Percentiles rank a stretch among this genome's conserved stretches.
Conservation (phyloP, 495 filamentous ascomycete genomes). For the Penicillium cosmopolitanum region DNA sequence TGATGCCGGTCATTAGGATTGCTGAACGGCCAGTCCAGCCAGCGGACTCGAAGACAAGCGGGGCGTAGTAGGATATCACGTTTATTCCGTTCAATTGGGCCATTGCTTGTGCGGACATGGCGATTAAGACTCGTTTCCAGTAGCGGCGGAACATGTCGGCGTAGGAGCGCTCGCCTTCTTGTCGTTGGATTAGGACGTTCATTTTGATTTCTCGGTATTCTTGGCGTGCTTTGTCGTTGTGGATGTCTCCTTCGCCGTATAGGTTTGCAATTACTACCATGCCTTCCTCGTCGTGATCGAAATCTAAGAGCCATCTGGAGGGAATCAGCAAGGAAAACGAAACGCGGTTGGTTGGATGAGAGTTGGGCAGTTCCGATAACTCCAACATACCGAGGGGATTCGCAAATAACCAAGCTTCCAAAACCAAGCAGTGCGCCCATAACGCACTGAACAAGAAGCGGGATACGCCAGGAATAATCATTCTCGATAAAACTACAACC, state of each 20-base stretch:
- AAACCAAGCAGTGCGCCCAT: constrained; percentile 85
- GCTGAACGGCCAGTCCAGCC: constrained; percentile 90
- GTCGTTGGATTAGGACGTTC: constrained; percentile 88
- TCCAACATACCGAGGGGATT: constrained; percentile 80
- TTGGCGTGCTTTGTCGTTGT: constrained; percentile 84
- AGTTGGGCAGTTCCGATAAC: neutral
- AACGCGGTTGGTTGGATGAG: neutral
- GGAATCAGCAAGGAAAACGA: neutral
- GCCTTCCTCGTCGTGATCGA: constrained; percentile 97
- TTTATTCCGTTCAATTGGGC: constrained; percentile 99
- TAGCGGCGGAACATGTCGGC: constrained; percentile 95
- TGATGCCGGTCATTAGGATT: constrained; percentile 97
- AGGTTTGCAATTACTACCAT: constrained; percentile 98
- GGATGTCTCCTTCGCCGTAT: constrained; percentile 92
- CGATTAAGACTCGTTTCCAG: constrained; percentile 89
- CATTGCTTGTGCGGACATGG: constrained; percentile 96
- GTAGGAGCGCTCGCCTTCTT: constrained; percentile 93
- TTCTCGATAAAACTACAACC: constrained; percentile 88
- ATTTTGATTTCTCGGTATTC: constrained; percentile 99
- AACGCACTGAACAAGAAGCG: constrained; percentile 88
- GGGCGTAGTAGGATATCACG: constrained; percentile 98
- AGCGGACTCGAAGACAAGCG: constrained; percentile 93
- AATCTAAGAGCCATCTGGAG: constrained; percentile 89
- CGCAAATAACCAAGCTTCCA: constrained; percentile 90
- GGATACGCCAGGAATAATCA: constrained; percentile 88